Conservation (phyloP, 1,139 yeast genomes). For the Yamadazyma taylorii region DNA sequence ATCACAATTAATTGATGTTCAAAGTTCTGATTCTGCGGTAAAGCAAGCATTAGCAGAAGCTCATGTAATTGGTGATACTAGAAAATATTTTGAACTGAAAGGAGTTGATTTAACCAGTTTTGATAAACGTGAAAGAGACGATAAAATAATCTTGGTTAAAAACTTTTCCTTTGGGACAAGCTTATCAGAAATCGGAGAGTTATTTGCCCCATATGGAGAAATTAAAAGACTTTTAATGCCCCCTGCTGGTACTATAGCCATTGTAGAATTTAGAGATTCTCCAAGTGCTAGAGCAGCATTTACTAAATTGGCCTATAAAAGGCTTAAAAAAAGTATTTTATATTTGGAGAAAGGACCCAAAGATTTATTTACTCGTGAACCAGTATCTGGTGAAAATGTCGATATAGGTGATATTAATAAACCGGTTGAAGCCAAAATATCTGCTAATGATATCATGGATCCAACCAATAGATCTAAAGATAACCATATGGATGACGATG, state of each 20-base stretch:
- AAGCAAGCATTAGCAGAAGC: slow-evolving; percentile 98
- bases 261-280: slow-evolving; percentile 84
- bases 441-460: slow-evolving; percentile 29
- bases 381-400: slow-evolving; percentile 38
- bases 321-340: slow-evolving; percentile 81
- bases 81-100: slow-evolving; percentile 77
- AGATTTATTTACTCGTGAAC: slow-evolving; percentile 67
- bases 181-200: slow-evolving; percentile 73
- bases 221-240: slow-evolving; percentile 86
- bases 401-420: slow-evolving; percentile 18
- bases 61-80: slow-evolving; percentile 87
- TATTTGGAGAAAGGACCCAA: slow-evolving; percentile 94
- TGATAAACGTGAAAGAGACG: slow-evolving; percentile 73
- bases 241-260: slow-evolving; percentile 95
- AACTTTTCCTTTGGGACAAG: slow-evolving; percentile 90
- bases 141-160: slow-evolving; percentile 76
- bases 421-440: slow-evolving; percentile 33
- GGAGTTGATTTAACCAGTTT: slow-evolving; percentile 85
- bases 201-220: slow-evolving; percentile 80
- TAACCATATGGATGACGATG: slow-evolving; percentile 19
- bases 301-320: slow-evolving; percentile 78
- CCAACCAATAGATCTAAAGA: slow-evolving; percentile 5
- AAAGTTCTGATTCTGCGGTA: slow-evolving; percentile 87
- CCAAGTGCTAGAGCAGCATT: slow-evolving; percentile 91
- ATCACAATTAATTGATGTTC: slow-evolving; percentile 83